Percentiles rank a stretch among this genome's conserved stretches.
phyloP scores from a whole-genome alignment of 78 protist species.

The Dictyostelium citrinum region DNA sequence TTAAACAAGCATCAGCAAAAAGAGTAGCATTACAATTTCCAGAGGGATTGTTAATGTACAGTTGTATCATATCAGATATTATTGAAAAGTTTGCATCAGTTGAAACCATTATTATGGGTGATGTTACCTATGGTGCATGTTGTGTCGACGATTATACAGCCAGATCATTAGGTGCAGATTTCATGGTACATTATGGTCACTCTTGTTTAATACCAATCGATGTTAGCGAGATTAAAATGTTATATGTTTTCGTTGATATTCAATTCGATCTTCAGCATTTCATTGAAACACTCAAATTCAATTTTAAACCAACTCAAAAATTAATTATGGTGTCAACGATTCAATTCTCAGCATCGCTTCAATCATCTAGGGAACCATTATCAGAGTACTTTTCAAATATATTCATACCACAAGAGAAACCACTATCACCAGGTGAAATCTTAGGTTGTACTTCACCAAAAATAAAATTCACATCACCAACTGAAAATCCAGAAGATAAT shows the following conservation, averaged over 20 bases:
- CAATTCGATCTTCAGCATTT: constrained; percentile 91
- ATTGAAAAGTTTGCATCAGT: constrained; percentile 84
- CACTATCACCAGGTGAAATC: constrained; percentile 96
- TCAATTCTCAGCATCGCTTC: constrained; percentile 92
- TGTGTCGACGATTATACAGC: constrained; percentile 98
- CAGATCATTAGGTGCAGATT: constrained; percentile 92
- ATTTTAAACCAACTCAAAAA: constrained; percentile 51
- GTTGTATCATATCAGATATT: constrained; percentile 94
- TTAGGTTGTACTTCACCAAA: constrained; percentile 96
- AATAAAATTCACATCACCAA: constrained; percentile 17
- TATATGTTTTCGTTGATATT: constrained; percentile 97
- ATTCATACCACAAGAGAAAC: constrained; percentile 92
- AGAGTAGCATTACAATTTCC: constrained; percentile 98
- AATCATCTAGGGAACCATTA: constrained; percentile 63
- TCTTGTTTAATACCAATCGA: constrained; percentile 93
- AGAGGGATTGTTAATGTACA: constrained; percentile 97
- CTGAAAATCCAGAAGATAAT: neutral
- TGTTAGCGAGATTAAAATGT: constrained; percentile 71
- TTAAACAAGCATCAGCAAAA: constrained; percentile 58
- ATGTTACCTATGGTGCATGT: constrained; percentile 99
- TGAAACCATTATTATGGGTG: constrained; percentile 95
- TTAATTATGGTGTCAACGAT: constrained; percentile 90
- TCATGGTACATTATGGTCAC: constrained; percentile 99
- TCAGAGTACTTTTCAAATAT: constrained; percentile 37
- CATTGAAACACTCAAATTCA: constrained; percentile 84